Base-by-base conservation (phyloP, 139 green algal species). In the Chlamydomonas asymmetrica region DNA sequence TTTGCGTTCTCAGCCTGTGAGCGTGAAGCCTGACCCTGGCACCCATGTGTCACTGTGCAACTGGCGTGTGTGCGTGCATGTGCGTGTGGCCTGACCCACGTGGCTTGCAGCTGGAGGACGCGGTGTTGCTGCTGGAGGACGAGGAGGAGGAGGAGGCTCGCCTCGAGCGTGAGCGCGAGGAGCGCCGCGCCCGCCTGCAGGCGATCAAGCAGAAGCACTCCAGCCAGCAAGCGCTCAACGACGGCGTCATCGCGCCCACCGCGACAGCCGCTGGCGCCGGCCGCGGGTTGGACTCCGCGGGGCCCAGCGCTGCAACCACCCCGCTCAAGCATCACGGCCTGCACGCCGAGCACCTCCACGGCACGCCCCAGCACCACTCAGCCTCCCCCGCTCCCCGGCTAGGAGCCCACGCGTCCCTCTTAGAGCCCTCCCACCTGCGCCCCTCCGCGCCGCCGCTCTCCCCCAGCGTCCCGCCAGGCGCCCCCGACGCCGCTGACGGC, bases 141-240 rank as follows among this genome's bases (percentile, higher is more conserved):
- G 71, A 77, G 1, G 71, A 77, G 71, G 71, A 77, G 32, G 71
- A 77, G 45, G 71, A 77, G 71, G 59, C 71, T 57, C 71, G 71
- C 71, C 68, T 77, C 32, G 59, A 62, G 41, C 39, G 59, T 5
- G 71, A 77, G 59, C 71, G 71, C 10, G 71, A 77, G 40, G 59
- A 77, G 41, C 71, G 71, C 3, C 48, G 23, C 8, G 59, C 43
- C 29, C 71, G 71, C 4, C 71, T 70, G 59, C 41, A 62, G 60
- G 71, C 59, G 32, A 77, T 77, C 35, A 31, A 70, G 31, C 59
- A 69, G 43, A 45, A 45, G n/a, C 71, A 77, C 40, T 57, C 71
- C 3, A 57, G 69, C 59, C 71, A 77, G 59, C 71, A 77, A 18
- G 41, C 31, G 13, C 0, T 69, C 13, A 43, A 39, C 67, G 71